Evolutionary conservation across 2,329 filamentous ascomycete genomes (phyloP).

Genomic region (Pseudogymnoascus sp.): DNA sequence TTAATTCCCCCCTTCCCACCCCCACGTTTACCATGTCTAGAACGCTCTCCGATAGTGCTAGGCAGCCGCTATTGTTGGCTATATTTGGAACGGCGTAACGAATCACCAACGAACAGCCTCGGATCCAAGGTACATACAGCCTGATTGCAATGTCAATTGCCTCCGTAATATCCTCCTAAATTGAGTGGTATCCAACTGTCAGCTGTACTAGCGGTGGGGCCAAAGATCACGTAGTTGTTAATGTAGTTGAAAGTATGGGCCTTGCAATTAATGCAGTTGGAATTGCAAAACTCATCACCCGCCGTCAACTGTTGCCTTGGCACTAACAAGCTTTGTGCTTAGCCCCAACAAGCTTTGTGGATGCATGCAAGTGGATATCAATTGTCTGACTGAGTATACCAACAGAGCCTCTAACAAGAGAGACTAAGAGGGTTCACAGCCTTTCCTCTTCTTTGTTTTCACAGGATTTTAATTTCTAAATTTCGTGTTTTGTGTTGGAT

Average conservation of each 20-base stretch:
- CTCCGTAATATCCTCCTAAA: neutral
- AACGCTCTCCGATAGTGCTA: neutral
- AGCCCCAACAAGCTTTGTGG: neutral
- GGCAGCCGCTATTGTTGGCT: neutral
- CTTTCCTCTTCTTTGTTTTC: neutral
- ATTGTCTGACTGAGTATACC: neutral
- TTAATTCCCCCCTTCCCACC: neutral
- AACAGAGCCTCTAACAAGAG: neutral
- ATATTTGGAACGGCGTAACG: neutral
- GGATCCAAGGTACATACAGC: neutral
- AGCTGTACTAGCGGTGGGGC: neutral
- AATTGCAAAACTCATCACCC: neutral
- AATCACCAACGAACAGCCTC: neutral
- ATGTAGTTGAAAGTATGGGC: neutral
- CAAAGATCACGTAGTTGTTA: neutral
- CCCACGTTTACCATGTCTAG: neutral
- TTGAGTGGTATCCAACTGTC: neutral
- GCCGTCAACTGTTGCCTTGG: neutral
- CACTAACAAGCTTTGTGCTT: neutral
- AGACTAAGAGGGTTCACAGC: neutral
- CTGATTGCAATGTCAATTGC: neutral
- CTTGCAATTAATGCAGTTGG: neutral
- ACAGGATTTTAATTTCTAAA: too few relatives aligned
- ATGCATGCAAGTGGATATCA: neutral
- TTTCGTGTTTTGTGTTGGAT: neutral